These are phyloP conservation scores for Fraxinus paxiana DNA, from an alignment of 305 asterid species.

Conservation along the genomic window DNA sequence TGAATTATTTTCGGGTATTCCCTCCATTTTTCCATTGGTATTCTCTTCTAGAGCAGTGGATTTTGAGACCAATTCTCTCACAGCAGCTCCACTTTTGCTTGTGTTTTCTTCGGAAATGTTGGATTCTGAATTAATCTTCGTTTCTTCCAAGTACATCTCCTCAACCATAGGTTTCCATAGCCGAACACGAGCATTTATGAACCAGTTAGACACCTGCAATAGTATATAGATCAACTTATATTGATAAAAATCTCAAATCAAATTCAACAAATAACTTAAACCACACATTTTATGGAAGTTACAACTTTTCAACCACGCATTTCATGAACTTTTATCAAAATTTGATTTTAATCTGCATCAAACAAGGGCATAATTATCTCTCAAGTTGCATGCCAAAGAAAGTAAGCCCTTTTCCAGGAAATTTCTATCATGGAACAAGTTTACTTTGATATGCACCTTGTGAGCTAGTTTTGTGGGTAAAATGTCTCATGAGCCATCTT, in stretches of 20 bases:
- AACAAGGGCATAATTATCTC: background rate
- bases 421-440: background rate
- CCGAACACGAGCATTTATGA: slow-evolving; percentile 76
- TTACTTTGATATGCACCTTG: background rate
- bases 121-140: slow-evolving; percentile 43
- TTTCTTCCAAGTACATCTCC: slow-evolving; percentile 73
- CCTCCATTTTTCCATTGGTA: background rate
- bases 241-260: too few relatives aligned
- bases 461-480: background rate
- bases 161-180: slow-evolving; percentile 90
- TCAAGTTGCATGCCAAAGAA: background rate
- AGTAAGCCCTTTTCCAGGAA: background rate
- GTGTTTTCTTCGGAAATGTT: slow-evolving; percentile 19
- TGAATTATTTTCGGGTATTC: background rate
- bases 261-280: too few relatives aligned
- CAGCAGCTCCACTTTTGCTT: slow-evolving; percentile 5
- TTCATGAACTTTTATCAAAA: too few relatives aligned
- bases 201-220: slow-evolving; percentile 77
- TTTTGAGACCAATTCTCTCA: background rate
- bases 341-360: too few relatives aligned
- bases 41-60: background rate
- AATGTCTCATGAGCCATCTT: background rate
- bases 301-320: too few relatives aligned
- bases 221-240: background rate
- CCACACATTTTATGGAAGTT: too few relatives aligned